A percentile compares a stretch with the other conserved stretches of the same genome.
Evolutionary conservation across 129 eudicot species (phyloP).

Genomic region (Lactuca saligna): DNA sequence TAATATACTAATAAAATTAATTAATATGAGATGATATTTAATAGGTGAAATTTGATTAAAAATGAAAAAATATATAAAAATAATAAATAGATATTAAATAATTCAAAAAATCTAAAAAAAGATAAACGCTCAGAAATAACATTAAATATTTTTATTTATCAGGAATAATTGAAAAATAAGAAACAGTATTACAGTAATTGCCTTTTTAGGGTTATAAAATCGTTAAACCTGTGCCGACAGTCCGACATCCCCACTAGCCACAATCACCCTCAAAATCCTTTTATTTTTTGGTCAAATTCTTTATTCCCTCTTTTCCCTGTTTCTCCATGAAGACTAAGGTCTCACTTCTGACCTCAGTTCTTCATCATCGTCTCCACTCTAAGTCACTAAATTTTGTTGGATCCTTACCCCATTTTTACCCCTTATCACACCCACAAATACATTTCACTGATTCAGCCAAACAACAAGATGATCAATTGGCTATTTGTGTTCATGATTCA

Average conservation of each 20-base stretch:
- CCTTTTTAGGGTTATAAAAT: slow-evolving; percentile 4
- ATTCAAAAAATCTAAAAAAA: too few species aligned
- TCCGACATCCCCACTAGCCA: slow-evolving; percentile 17
- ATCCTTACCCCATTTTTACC: slow-evolving; percentile 23
- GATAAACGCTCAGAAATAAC: too few species aligned
- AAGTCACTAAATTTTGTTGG: slow-evolving; percentile 19
- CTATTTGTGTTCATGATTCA: slow-evolving; percentile 48
- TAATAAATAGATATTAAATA: too few species aligned
- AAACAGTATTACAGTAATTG: neutral
- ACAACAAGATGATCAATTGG: slow-evolving; percentile 17
- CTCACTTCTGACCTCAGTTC: slow-evolving; percentile 21
- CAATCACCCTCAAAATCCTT: slow-evolving; percentile 5
- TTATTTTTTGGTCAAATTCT: slow-evolving; percentile 3
- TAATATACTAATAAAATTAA: too few species aligned
- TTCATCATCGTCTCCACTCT: slow-evolving; percentile 16
- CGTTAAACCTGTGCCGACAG: slow-evolving; percentile 18
- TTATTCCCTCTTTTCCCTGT: neutral
- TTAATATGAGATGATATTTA: too few species aligned
- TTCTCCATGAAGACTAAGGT: slow-evolving; percentile 30
- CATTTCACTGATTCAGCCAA: neutral
- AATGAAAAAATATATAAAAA: too few species aligned
- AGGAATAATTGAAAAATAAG: too few species aligned
- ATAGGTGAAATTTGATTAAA: too few species aligned
- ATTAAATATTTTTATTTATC: too few species aligned
- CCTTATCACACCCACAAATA: slow-evolving; percentile 10